Evolutionary conservation across 1,284 basidiomycete species (phyloP).

Genomic region (Testicularia cyperi): DNA sequence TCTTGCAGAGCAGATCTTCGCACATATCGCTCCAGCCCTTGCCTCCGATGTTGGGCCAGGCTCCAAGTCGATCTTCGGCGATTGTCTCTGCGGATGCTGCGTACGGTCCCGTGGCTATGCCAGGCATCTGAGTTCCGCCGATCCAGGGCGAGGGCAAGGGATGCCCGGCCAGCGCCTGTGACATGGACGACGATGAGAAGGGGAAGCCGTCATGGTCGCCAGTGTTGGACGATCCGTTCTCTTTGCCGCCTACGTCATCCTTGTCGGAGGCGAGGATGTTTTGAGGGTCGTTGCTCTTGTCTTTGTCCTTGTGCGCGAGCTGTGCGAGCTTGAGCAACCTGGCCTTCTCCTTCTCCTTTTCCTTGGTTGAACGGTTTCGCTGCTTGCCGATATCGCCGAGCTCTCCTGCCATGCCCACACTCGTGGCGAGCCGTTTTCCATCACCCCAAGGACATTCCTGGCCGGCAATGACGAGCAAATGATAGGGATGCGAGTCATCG

Average conservation of each 20-base stretch:
- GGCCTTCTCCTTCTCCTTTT: slow-evolving; percentile 16
- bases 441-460: slow-evolving; percentile 64
- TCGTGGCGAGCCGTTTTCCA: slow-evolving; percentile 43
- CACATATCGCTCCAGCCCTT: slow-evolving; percentile 60
- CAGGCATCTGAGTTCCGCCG: slow-evolving; percentile 19
- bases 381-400: slow-evolving; percentile 43
- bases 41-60: slow-evolving; percentile 34
- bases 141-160: slow-evolving; percentile 28
- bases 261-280: too few species aligned
- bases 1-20: slow-evolving; percentile 60
- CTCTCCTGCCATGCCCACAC: slow-evolving; percentile 54
- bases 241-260: too few species aligned
- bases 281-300: slow-evolving; percentile 24
- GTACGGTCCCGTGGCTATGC: neutral
- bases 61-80: slow-evolving; percentile 8
- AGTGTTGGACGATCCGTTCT: too few species aligned
- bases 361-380: slow-evolving; percentile 28
- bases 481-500: slow-evolving; percentile 69
- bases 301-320: slow-evolving; percentile 29
- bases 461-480: slow-evolving; percentile 76
- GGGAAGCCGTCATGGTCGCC: slow-evolving; percentile 13
- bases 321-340: slow-evolving; percentile 11
- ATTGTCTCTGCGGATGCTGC: slow-evolving; percentile 1
- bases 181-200: slow-evolving; percentile 8
- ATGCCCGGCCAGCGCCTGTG: slow-evolving; percentile 12